phyloP scores from a whole-genome alignment of 108 stramenopile species.

The Pelagomonas calceolata region DNA sequence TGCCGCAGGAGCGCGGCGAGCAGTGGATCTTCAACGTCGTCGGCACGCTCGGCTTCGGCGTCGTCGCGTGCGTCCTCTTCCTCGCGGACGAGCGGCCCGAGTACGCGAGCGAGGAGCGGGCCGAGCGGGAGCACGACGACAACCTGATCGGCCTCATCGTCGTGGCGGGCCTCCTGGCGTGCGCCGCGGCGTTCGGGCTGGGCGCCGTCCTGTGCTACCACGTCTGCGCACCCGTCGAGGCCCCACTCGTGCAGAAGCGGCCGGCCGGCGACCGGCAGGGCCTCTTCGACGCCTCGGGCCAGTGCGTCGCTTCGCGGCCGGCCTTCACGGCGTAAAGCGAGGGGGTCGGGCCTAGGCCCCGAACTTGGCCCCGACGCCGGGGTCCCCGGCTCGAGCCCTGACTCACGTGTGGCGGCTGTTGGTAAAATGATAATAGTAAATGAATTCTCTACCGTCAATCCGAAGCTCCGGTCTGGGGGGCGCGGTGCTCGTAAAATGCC shows the following conservation, averaged over 20 bases:
- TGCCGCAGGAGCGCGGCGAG: not conserved
- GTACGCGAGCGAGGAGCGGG: not conserved
- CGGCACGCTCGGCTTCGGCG: not conserved
- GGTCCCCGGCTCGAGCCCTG: too few relatives aligned
- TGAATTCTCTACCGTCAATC: too few relatives aligned
- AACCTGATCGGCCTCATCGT: not conserved
- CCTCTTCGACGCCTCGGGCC: not conserved
- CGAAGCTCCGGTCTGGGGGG: too few relatives aligned
- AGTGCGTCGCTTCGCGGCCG: not conserved
- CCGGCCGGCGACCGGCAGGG: not conserved
- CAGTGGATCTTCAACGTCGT: not conserved
- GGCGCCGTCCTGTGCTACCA: not conserved
- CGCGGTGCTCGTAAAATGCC: too few relatives aligned
- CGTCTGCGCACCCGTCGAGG: not conserved
- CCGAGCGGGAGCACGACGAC: not conserved
- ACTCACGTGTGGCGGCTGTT: too few relatives aligned
- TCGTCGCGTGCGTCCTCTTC: not conserved
- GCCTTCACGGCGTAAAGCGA: not conserved
- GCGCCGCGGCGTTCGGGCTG: not conserved
- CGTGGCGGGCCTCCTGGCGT: not conserved
- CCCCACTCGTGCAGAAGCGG: not conserved
- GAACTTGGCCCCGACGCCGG: too few relatives aligned
- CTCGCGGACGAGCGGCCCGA: not conserved
- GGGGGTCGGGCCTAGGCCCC: too few relatives aligned
- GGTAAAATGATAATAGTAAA: too few relatives aligned